Evolutionary conservation across 495 filamentous ascomycete genomes (phyloP), one percentile per base, ranked within the genome.

Genomic region (Endocarpon pusillum): DNA sequence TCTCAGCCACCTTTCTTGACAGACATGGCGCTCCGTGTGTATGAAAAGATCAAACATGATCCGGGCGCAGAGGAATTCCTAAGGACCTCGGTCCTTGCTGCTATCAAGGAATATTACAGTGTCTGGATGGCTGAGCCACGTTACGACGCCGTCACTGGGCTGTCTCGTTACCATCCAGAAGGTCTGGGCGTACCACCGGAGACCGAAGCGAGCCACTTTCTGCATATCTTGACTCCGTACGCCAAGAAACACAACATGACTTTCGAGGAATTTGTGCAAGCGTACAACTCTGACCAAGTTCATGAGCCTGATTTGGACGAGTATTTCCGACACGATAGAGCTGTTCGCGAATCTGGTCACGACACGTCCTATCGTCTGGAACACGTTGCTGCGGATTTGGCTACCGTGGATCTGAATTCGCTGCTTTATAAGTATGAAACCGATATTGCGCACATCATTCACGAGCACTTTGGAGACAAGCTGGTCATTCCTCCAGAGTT

Each of bases 1-100:
- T 89, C 91, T 0, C 89, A 97, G 55, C 89, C 89, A 1, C 91
- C 89, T 14, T 96, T 97, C 58, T 61, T 97, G 29, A 96, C 91
- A 17, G 91, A 96, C 57, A 93, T 97, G 81, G 83, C 91, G 4
- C 61, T 94, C 31, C 73, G 79, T 18, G 78, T 84, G 3, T 96
- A 84, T 46, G 80, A 91, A 36, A 75, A 74, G 37, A 96, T 94
- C 41, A 76, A 78, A 56, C 69, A 76, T 38, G 79, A 92, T 42
- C 71, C 75, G 0, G 77, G 67, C 26, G 67, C 84, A 2, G 38
- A 66, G 21, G 81, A 91, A 0, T 92, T 94, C 51, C 66, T 97
- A 35, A 65, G 68, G 10, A 67, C 64, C 14, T 71, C 85, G 2
- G 77, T 80, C 10, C 64, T 94, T 6, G 89, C 89, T 4, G 91